A percentile compares a stretch with the other conserved stretches of the same genome.
phyloP scores from a whole-genome alignment of 257 asterid genomes.

The Solanum appendiculatum region DNA sequence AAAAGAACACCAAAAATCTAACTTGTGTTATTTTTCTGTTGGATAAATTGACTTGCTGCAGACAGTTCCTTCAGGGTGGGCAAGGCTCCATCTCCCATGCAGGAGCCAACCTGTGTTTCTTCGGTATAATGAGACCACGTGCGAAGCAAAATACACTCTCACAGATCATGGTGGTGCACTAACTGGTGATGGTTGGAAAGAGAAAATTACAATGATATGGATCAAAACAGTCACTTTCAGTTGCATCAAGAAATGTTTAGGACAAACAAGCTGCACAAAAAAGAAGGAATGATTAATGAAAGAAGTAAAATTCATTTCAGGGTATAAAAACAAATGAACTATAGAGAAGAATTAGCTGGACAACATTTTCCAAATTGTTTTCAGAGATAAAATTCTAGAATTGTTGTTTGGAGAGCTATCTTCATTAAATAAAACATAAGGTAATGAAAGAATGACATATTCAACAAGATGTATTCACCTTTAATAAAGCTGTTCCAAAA shows the following conservation, averaged over 20 bases:
- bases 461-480: too few relatives aligned
- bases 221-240: too few relatives aligned
- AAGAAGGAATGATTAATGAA: not conserved
- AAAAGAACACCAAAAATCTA: not conserved
- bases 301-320: not conserved
- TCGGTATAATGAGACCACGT: constrained; percentile 5
- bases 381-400: too few relatives aligned
- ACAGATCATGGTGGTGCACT: constrained; percentile 15
- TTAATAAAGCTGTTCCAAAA: too few relatives aligned
- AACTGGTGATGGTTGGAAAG: constrained; percentile 25
- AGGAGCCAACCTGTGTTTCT: not conserved
- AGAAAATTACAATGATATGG: not conserved
- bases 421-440: too few relatives aligned
- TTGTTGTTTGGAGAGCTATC: too few relatives aligned
- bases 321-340: not conserved
- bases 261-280: not conserved
- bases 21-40: not conserved
- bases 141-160: constrained; percentile 3
- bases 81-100: constrained; percentile 9
- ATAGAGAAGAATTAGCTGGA: not conserved
- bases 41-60: constrained; percentile 1
- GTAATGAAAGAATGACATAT: too few relatives aligned
- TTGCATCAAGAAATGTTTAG: too few relatives aligned
- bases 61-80: constrained; percentile 31
- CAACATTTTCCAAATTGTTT: too few relatives aligned